Base-by-base conservation (phyloP, 2,329 filamentous ascomycete species). In the Leptographium wingfieldii region DNA sequence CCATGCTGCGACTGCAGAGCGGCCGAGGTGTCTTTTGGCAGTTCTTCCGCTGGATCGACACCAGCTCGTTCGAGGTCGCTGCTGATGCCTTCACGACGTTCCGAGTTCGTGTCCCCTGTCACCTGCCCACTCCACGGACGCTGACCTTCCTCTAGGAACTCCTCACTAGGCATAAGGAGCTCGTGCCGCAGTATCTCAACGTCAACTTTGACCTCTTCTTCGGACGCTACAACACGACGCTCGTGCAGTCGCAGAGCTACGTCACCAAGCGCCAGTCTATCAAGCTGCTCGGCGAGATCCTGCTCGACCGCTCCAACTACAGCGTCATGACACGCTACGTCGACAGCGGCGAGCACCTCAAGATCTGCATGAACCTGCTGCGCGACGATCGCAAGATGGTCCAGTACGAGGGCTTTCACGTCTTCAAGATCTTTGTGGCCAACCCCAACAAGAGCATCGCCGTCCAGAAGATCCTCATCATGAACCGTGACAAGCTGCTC, bases 401-500 rank as follows among this genome's bases (percentile, higher is more conserved):
- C 63, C 94, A 97, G 73, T 99, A 99, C 71, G 94, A 99, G 72
- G 94, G 92, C 9, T 99, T 99, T 72, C 94, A 99, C 71, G 92
- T 99, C 51, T 99, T 99, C 81, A 99, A 99, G 78, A 92, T 99
- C 63, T 99, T 99, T 73, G 94, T 97, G 59, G 94, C 94, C 62
- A 99, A 99, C 71, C 94, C 94, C 9, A 92, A 97, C 77, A 99
- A 99, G 76, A 95, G 90, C n/a, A 80, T 92, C 62, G 90, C 92
- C 40, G 94, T 99, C 56, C 91, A 96, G 71, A 90, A 92, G 70
- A 96, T 99, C 68, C 77, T 99, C 64, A 86, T 97, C 66, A 96
- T 96, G 82, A 99, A 99, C 71, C 85, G 92, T 61, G 92, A 96
- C 65, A 89, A 92, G 68, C 80, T 99, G 22, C 77, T 99, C 57